A percentile compares a stretch with the other conserved stretches of the same genome.
Conservation (phyloP, 306 rosid species). For the Notholithocarpus densiflorus region DNA sequence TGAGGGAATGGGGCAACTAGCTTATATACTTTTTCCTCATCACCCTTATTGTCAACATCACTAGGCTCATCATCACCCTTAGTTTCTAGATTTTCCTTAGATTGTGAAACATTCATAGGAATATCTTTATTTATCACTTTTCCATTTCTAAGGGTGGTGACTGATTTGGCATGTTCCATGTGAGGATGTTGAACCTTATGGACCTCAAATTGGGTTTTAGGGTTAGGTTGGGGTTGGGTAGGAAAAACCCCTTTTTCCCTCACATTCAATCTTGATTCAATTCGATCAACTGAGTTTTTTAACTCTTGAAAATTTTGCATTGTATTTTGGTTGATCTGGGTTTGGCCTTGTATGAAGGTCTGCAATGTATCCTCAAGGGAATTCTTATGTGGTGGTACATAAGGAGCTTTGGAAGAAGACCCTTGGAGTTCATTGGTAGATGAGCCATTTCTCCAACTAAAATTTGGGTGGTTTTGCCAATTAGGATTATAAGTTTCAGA, state of each 20-base stretch:
- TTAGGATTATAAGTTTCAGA: not conserved
- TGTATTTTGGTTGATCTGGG: not conserved
- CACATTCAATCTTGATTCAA: not conserved
- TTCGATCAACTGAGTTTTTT: not conserved
- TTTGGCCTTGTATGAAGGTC: not conserved
- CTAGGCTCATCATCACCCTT: not conserved
- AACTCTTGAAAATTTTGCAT: not conserved
- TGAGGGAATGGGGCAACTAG: no score
- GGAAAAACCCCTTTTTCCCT: not conserved
- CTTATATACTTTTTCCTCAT: not conserved
- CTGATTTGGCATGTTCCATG: not conserved
- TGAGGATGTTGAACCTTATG: not conserved
- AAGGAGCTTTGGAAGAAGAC: not conserved
- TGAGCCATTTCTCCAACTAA: not conserved
- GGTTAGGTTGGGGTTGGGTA: not conserved
- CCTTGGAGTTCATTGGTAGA: not conserved
- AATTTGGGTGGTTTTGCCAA: not conserved
- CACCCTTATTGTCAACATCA: not conserved
- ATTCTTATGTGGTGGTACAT: not conserved
- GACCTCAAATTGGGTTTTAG: no score
- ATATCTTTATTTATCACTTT: no score
- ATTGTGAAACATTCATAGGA: not conserved
- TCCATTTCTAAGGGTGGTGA: not conserved
- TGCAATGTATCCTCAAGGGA: not conserved
- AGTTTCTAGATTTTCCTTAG: not conserved